Evolutionary conservation across 805 yeast species (phyloP), one percentile per base, ranked within the genome.

Genomic region (Ogataea naganishii): DNA sequence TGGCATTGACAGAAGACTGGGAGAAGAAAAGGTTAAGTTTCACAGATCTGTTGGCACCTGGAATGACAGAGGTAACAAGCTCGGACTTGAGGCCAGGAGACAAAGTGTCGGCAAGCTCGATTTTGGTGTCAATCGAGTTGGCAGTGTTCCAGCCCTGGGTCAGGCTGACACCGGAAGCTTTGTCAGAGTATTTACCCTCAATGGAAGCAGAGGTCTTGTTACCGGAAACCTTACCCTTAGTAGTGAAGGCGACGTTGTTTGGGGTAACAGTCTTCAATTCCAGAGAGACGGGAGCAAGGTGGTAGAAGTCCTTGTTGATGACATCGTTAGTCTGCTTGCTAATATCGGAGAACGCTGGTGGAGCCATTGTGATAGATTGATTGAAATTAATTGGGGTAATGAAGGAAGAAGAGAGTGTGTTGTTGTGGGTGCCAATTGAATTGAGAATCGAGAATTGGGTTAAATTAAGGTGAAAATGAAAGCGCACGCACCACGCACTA

Each of bases 71-170:
- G 43, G 96, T 83, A 57, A 80, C 77, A 53, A 92, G 68, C 64
- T 88, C 95, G 47, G 92, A 80, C 70, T 86, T 89, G 52, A 92
- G 74, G 49, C 97, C 96, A 49, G 94, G 95, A 38, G 96, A 80
- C 64, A 89, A 73, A 49, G 85, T 81, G 62, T 88, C 94, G 36
- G 79, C 72, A 51, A 92, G 72, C 69, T 89, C 96, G 48, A 92
- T 72, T 73, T 85, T 89, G 67, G 97, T 83, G 70, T 75, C 80
- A 56, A 92, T 69, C 43, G 80, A 72, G 63, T 89, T 89, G 61
- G 94, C 80, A 49, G 94, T 84, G 68, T 88, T 80, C 96, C 97
- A 88, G 56, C 96, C 95, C 72, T 92, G 97, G 47, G 96, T 86
- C 55, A 92, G 67, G 43, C 96, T 76, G 53, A 92, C 69, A 42